A percentile compares a stretch with the other conserved stretches of the same genome.
phyloP scores from a whole-genome alignment of 2,329 filamentous ascomycete species.

The Xylaria sp. region DNA sequence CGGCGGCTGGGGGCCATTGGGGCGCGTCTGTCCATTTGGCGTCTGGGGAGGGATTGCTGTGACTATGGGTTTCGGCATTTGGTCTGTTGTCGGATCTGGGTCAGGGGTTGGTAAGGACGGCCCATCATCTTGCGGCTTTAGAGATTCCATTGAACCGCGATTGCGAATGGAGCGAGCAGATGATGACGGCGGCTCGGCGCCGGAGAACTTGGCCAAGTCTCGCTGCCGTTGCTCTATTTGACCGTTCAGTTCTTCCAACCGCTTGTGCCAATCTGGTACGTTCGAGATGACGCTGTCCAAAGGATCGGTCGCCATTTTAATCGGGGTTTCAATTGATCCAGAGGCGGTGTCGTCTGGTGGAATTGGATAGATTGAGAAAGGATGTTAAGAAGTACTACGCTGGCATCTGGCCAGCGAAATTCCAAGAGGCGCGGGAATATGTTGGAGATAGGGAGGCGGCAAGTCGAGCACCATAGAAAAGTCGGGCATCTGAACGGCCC shows the following conservation, averaged over 20 bases:
- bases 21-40: conserved; percentile 39
- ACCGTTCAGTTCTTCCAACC: conserved; percentile 68
- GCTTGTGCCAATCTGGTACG: conserved; percentile 69
- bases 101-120: conserved; percentile 42
- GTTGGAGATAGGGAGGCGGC: conserved; percentile 9
- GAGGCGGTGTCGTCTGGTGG: conserved; percentile 12
- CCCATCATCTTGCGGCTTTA: conserved; percentile 61
- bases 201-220: conserved; percentile 64
- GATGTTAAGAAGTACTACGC: conserved; percentile 30
- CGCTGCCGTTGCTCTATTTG: conserved; percentile 71
- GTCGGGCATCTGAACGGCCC: conserved; percentile 29
- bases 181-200: conserved; percentile 48
- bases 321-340: conserved; percentile 18
- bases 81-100: conserved; percentile 35
- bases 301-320: conserved; percentile 63
- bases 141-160: conserved; percentile 64
- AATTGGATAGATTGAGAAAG: conserved; percentile 9
- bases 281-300: conserved; percentile 65
- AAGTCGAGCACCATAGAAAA: conserved; percentile 21
- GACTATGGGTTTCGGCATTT: conserved; percentile 21
- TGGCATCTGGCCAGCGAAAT: conserved; percentile 17
- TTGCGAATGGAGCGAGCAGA: conserved; percentile 60
- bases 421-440: conserved; percentile 17
- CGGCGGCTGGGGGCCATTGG: conserved; percentile 43
- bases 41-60: conserved; percentile 32